A percentile compares a stretch with the other conserved stretches of the same genome.
phyloP scores from a whole-genome alignment of 2,329 filamentous ascomycete species.

The Dryadomyces quercus-mongolicae region DNA sequence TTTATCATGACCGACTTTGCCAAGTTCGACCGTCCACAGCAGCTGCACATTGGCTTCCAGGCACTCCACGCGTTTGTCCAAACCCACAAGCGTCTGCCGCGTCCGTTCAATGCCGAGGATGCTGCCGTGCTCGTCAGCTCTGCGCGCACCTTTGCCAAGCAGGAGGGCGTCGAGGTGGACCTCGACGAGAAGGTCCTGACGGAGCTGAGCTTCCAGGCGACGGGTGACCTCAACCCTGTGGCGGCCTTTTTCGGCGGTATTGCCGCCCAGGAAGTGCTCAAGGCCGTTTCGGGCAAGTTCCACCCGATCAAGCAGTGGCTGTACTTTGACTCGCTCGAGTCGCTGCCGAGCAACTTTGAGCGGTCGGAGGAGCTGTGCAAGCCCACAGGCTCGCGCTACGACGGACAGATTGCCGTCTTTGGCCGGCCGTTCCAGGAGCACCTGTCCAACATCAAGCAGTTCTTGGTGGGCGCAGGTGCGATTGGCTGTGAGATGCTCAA shows the following conservation, averaged over 20 bases:
- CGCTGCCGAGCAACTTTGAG: conserved; percentile 61
- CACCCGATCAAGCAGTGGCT: conserved; percentile 91
- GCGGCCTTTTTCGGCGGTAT: conserved; percentile 92
- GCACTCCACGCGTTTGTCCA: conserved; percentile 80
- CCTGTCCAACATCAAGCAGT: conserved; percentile 79
- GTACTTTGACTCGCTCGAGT: conserved; percentile 97
- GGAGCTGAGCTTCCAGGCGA: conserved; percentile 89
- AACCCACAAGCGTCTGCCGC: conserved; percentile 61
- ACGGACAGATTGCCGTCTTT: conserved; percentile 95
- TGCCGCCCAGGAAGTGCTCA: conserved; percentile 86
- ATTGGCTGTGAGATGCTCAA: conserved; percentile 99
- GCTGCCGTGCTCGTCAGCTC: conserved; percentile 66
- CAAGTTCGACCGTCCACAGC: conserved; percentile 89
- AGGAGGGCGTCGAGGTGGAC: conserved; percentile 68
- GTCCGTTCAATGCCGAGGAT: conserved; percentile 75
- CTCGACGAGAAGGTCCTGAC: conserved; percentile 85
- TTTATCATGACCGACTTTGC: conserved; percentile 89
- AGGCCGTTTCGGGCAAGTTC: conserved; percentile 96
- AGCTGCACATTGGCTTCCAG: conserved; percentile 87
- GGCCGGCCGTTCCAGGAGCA: conserved; percentile 90
- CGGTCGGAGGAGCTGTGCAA: conserved; percentile 82
- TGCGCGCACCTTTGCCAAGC: conserved; percentile 60
- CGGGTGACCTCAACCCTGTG: conserved; percentile 82
- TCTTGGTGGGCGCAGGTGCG: conserved; percentile 89
- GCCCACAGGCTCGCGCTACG: conserved; percentile 75